Percentiles rank a stretch among this genome's conserved stretches.
These are phyloP conservation scores for Syzygium aqueum DNA, from an alignment of 345 rosid species.

Conservation along the genomic window DNA sequence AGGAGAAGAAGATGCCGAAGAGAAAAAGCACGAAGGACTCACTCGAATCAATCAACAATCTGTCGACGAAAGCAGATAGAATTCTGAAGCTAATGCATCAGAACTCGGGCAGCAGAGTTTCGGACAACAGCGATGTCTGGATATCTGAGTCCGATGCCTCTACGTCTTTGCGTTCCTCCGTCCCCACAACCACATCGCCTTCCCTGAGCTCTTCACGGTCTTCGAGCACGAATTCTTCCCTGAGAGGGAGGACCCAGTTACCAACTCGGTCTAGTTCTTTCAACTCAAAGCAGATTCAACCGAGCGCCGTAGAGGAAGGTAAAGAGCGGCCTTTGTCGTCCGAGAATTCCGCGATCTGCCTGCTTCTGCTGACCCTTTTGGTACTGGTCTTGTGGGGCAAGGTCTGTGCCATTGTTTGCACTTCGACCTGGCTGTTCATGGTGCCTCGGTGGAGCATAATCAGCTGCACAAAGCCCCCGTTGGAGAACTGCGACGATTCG, in stretches of 20 bases:
- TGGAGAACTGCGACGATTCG: not conserved
- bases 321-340: slow-evolving; percentile 1
- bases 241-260: not conserved
- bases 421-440: slow-evolving; percentile 32
- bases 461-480: not conserved
- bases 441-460: slow-evolving; percentile 1
- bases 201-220: not conserved
- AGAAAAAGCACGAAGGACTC: not conserved
- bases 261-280: not conserved
- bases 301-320: not conserved
- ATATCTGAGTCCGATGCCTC: not conserved
- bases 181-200: not conserved
- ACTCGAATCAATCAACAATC: not conserved
- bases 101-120: not conserved
- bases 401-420: slow-evolving; percentile 37
- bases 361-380: slow-evolving; percentile 20
- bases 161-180: not conserved
- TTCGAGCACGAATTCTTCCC: not conserved
- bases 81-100: not conserved
- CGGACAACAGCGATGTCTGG: not conserved
- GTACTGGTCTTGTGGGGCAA: slow-evolving; percentile 45
- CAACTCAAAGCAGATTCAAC: not conserved
- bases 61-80: not conserved
- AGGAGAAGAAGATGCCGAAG: slow-evolving; percentile 26
- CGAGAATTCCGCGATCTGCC: slow-evolving; percentile 4